These are phyloP conservation scores for Aspergillus sergii DNA, from an alignment of 2,329 filamentous ascomycete species.

Conservation along the genomic window DNA sequence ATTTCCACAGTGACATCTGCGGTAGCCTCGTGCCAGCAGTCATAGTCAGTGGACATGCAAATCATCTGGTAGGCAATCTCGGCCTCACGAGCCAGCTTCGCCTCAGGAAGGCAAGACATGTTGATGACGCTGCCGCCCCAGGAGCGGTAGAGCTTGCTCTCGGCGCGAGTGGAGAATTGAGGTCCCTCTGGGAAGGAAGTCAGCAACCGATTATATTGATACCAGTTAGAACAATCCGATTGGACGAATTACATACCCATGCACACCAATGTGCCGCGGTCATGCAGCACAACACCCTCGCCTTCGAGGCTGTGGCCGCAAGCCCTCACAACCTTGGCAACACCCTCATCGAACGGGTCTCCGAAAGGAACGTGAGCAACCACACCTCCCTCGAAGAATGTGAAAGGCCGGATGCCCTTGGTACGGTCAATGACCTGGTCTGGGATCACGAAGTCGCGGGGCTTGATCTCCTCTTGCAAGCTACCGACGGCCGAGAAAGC, in stretches of 20 bases:
- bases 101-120: slow-evolving; percentile 94
- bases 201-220: background rate
- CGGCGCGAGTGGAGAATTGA: slow-evolving; percentile 93
- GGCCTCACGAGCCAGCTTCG: slow-evolving; percentile 93
- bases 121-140: slow-evolving; percentile 97
- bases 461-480: slow-evolving; percentile 88
- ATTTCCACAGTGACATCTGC: slow-evolving; percentile 90
- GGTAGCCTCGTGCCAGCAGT: slow-evolving; percentile 87
- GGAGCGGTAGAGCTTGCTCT: slow-evolving; percentile 90
- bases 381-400: slow-evolving; percentile 81
- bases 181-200: slow-evolving; percentile 73
- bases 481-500: slow-evolving; percentile 95
- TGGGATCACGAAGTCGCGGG: slow-evolving; percentile 93
- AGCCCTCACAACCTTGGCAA: slow-evolving; percentile 74
- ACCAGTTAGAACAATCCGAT: too few relatives aligned
- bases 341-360: slow-evolving; percentile 83
- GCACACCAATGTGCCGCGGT: slow-evolving; percentile 81
- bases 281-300: slow-evolving; percentile 82
- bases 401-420: slow-evolving; percentile 91
- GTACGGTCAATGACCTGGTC: slow-evolving; percentile 98
- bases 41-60: slow-evolving; percentile 99
- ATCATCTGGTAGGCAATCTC: slow-evolving; percentile 98
- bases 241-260: slow-evolving; percentile 67
- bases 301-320: slow-evolving; percentile 79
- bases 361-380: slow-evolving; percentile 95